A percentile compares a stretch with the other conserved stretches of the same genome.
Evolutionary conservation across 2,329 filamentous ascomycete genomes (phyloP).

Genomic region (Penicillium sclerotigenum): DNA sequence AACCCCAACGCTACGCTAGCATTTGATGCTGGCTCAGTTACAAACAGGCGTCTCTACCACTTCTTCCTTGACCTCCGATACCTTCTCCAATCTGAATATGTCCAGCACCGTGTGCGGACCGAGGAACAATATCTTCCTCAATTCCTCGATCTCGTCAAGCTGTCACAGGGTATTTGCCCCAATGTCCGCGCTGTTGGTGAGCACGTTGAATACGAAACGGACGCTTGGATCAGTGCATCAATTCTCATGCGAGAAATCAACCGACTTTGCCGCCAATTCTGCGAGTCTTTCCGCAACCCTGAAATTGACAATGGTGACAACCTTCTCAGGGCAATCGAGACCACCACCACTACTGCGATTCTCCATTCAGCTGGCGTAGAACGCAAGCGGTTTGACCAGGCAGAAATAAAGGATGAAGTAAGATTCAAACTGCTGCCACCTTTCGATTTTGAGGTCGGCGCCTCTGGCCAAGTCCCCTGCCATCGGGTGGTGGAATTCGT

Average conservation of each 20-base stretch:
- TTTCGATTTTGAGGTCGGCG: slow-evolving; percentile 70
- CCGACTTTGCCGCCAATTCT: slow-evolving; percentile 80
- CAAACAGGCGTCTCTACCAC: slow-evolving; percentile 92
- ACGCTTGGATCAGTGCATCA: slow-evolving; percentile 95
- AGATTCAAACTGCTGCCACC: slow-evolving; percentile 73
- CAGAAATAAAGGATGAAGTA: slow-evolving; percentile 83
- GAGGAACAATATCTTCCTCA: slow-evolving; percentile 88
- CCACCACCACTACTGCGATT: slow-evolving; percentile 78
- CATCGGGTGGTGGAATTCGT: slow-evolving; percentile 79
- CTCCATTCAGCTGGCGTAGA: slow-evolving; percentile 88
- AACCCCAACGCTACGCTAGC: slow-evolving; percentile 81
- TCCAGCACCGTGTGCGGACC: slow-evolving; percentile 76
- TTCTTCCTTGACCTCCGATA: slow-evolving; percentile 95
- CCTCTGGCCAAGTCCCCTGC: slow-evolving; percentile 44
- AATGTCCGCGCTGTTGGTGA: slow-evolving; percentile 89
- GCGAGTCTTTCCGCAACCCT: slow-evolving; percentile 75
- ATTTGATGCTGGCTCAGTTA: slow-evolving; percentile 91
- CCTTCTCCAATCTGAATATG: slow-evolving; percentile 81
- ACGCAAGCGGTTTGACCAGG: slow-evolving; percentile 75
- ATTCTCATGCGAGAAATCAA: slow-evolving; percentile 95
- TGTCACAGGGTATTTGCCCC: slow-evolving; percentile 95
- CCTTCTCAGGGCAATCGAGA: slow-evolving; percentile 64
- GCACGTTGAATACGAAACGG: slow-evolving; percentile 96
- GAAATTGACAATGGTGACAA: slow-evolving; percentile 62
- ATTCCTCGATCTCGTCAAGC: slow-evolving; percentile 90